These are phyloP conservation scores for Starmerella vaccinii DNA, from an alignment of 805 yeast species.

Conservation along the genomic window DNA sequence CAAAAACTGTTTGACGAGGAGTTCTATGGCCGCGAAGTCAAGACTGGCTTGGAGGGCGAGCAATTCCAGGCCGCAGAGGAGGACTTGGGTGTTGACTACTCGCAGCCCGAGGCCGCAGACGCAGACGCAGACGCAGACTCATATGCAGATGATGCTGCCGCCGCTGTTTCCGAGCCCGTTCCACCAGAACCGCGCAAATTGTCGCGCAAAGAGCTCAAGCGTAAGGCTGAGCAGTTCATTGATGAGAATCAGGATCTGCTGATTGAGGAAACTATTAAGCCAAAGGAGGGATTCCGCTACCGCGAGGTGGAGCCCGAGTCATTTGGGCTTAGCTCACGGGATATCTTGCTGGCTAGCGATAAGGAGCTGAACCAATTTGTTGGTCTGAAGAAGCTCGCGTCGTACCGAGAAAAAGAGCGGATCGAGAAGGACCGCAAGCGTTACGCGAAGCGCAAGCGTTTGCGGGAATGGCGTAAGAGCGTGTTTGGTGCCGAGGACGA, in stretches of 20 bases:
- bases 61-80: conserved; percentile 34
- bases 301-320: conserved; percentile 93
- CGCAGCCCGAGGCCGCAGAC: conserved; percentile 21
- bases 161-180: background rate
- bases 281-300: conserved; percentile 57
- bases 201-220: conserved; percentile 50
- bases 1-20: conserved; percentile 77
- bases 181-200: conserved; percentile 34
- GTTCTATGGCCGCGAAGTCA: conserved; percentile 48
- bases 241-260: conserved; percentile 58
- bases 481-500: conserved; percentile 55
- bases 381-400: conserved; percentile 86
- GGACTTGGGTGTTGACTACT: conserved; percentile 13
- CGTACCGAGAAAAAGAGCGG: conserved; percentile 70
- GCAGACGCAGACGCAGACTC: conserved; percentile 12
- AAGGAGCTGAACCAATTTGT: conserved; percentile 70
- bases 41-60: conserved; percentile 34
- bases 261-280: conserved; percentile 44
- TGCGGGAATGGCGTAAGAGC: conserved; percentile 82
- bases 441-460: conserved; percentile 67
- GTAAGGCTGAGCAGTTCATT: conserved; percentile 67
- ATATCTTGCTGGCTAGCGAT: conserved; percentile 85
- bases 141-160: too few species aligned
- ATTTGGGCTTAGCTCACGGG: conserved; percentile 75
- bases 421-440: conserved; percentile 71